phyloP scores from a whole-genome alignment of 2,329 filamentous ascomycete species.

The Neoscytalidium dimidiatum region DNA sequence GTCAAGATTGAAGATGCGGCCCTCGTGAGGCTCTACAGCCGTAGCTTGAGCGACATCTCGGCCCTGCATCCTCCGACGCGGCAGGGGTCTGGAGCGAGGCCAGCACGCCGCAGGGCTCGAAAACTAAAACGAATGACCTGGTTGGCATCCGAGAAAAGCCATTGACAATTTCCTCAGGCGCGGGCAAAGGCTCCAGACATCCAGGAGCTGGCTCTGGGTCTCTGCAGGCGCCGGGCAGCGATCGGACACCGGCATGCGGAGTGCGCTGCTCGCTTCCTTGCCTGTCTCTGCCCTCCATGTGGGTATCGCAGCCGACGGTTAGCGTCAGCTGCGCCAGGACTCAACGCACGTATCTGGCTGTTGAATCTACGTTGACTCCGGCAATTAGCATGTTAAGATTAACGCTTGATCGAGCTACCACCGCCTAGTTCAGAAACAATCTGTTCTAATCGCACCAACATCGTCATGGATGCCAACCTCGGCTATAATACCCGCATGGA shows the following conservation, averaged over 20 bases:
- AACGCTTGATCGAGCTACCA: no score
- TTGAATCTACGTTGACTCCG: no score
- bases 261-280: constrained; percentile 14
- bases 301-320: no score
- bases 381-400: no score
- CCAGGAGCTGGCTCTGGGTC: background rate
- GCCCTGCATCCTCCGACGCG: constrained; percentile 12
- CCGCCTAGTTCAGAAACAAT: no score
- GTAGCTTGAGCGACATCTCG: constrained; percentile 18
- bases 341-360: no score
- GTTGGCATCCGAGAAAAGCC: constrained; percentile 1
- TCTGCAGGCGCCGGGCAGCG: background rate
- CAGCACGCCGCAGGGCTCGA: constrained; percentile 9
- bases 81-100: constrained; percentile 13
- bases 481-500: no score
- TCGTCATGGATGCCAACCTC: no score
- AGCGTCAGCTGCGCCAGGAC: no score
- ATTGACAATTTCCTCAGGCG: background rate
- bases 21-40: constrained; percentile 18
- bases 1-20: background rate
- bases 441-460: no score
- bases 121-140: constrained; percentile 1
- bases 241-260: constrained; percentile 15
- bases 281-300: constrained; percentile 4
- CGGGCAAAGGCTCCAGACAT: background rate